Evolutionary conservation across 106 monocot genomes (phyloP), one percentile per base, ranked within the genome.

Genomic region (Acorus calamus): DNA sequence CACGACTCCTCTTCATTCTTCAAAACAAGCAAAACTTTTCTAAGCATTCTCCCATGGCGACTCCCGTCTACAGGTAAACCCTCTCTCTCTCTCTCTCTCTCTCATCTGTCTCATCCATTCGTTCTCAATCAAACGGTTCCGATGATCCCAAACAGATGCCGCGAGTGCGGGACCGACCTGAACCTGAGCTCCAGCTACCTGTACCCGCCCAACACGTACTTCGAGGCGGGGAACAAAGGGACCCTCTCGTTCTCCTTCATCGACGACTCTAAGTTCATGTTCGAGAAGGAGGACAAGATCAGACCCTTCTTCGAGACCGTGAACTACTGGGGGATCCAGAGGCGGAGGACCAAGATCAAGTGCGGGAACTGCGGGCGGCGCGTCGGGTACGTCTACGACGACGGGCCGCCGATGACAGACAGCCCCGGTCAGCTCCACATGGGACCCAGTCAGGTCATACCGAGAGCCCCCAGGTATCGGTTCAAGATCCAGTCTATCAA

Each of bases 271-370:
- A 87, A 76, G 83, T 54, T 98, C 62, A 70, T 77, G 55, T 76
- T 88, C 69, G 62, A 49, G 28, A 79, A 75, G 65, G 98, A 98
- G 61, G 83, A 88, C 81, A 78, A 68, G 77, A 64, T 98, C 74
- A 47, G 42, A 5, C 98, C 98, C 59, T 98, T 88, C 79, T 92
- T 92, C 71, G 91, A 98, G 80, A 98, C 92, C 47, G 44, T 83
- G 45, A 76, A 92, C 63, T 98, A 98, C 81, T 98, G 98, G 98
- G 98, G 98, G 6, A 81, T 98, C 80, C 85, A 88, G 56, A 71
- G 98, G 50, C 66, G 58, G 71, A 76, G 98, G 50, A 85, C 80
- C 49, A 74, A 66, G 68, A 81, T 92, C 54, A 58, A 68, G 61
- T 98, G 98, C 77, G 81, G 73, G 70, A 61, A 78, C 62, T 98